Evolutionary conservation across 345 rosid species (phyloP).

Genomic region (Salix brachista): DNA sequence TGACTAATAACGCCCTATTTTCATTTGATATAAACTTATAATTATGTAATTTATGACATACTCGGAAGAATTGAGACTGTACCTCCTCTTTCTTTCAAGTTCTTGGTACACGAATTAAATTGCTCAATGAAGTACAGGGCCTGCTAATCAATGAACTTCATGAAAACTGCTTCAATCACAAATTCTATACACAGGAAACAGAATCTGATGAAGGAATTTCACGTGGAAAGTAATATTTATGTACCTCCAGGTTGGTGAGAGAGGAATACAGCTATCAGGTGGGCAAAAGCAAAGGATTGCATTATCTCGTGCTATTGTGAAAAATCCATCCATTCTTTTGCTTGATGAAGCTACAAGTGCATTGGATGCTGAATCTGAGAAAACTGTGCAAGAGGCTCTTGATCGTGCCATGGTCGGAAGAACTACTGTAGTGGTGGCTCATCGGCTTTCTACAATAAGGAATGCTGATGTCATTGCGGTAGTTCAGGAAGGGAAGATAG

Average conservation of each 20-base stretch:
- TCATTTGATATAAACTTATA: no score
- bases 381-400: constrained; percentile 90
- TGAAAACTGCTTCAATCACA: neutral
- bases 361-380: constrained; percentile 88
- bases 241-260: constrained; percentile 71
- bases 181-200: neutral
- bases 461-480: constrained; percentile 88
- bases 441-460: constrained; percentile 83
- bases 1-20: neutral
- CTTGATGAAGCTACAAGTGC: constrained; percentile 99
- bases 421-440: constrained; percentile 87
- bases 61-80: no score
- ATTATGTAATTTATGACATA: no score
- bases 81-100: neutral
- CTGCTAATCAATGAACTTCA: neutral
- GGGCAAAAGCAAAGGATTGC: constrained; percentile 98
- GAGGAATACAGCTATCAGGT: constrained; percentile 88
- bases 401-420: constrained; percentile 94
- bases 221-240: neutral
- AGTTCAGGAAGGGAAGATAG: constrained; percentile 71
- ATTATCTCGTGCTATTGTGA: constrained; percentile 79
- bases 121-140: neutral
- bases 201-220: neutral
- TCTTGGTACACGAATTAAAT: neutral
- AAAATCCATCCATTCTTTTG: constrained; percentile 82